Evolutionary conservation across 1,139 yeast genomes (phyloP).

Genomic region (Hyphopichia wangnamkhiaoensis): DNA sequence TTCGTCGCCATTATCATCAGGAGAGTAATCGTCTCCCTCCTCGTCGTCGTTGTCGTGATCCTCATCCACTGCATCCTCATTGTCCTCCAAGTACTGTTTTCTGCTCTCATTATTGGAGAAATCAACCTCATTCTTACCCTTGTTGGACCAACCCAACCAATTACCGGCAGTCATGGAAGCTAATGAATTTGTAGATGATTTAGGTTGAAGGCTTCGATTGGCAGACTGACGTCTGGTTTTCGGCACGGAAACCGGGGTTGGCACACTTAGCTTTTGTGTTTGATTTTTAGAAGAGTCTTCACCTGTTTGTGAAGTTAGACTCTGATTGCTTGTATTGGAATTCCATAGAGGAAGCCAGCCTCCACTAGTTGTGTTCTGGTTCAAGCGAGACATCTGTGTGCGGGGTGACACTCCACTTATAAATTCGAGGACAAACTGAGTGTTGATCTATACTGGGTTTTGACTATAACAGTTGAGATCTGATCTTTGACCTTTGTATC

Average conservation of each 20-base stretch:
- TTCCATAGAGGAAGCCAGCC: slow-evolving; percentile 12
- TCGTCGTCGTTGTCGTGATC: slow-evolving; percentile 16
- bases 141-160: slow-evolving; percentile 20
- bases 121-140: slow-evolving; percentile 6
- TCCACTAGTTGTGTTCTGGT: slow-evolving; percentile 5
- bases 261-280: no score
- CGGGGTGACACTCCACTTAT: no score
- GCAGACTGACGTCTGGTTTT: neutral
- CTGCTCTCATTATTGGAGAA: neutral
- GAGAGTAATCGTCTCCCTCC: slow-evolving; percentile 25
- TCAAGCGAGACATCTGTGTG: slow-evolving; percentile 3
- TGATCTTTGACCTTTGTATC: no score
- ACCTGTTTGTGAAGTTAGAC: no score
- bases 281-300: no score
- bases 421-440: no score
- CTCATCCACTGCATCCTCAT: slow-evolving; percentile 13
- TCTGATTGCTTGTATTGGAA: neutral
- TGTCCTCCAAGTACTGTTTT: slow-evolving; percentile 8
- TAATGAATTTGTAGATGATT: slow-evolving; percentile 20
- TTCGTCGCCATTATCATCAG: slow-evolving; percentile 33
- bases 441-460: no score
- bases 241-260: neutral
- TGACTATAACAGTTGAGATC: no score
- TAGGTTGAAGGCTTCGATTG: slow-evolving; percentile 10
- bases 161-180: slow-evolving; percentile 21